A percentile compares a stretch with the other conserved stretches of the same genome.
Conservation (phyloP, 2,329 filamentous ascomycete species). For the Hortaea sp. region DNA sequence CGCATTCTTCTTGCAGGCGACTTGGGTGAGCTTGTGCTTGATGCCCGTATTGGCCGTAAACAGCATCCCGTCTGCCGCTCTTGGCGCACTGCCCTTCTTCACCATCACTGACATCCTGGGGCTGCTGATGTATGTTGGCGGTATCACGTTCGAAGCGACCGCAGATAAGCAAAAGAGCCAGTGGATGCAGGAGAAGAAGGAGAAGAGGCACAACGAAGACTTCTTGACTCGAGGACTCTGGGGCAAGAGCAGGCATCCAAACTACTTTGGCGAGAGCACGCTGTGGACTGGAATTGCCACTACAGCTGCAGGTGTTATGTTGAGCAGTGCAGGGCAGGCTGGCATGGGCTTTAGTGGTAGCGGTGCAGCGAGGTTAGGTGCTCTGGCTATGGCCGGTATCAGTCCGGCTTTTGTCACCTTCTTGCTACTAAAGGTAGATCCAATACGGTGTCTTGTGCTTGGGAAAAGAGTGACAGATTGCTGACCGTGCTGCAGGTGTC, state of each 20-base stretch:
- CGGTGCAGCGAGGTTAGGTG: slow-evolving; percentile 33
- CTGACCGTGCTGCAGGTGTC: slow-evolving; percentile 21
- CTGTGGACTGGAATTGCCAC: slow-evolving; percentile 60
- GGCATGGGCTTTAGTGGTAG: slow-evolving; percentile 47
- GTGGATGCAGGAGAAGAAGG: slow-evolving; percentile 52
- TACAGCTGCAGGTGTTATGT: slow-evolving; percentile 46
- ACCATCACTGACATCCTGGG: slow-evolving; percentile 47
- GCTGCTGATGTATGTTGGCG: slow-evolving; percentile 47
- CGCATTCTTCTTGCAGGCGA: slow-evolving; percentile 52
- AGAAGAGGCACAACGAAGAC: slow-evolving; percentile 56
- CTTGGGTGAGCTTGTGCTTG: slow-evolving; percentile 58
- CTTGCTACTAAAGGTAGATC: slow-evolving; percentile 50
- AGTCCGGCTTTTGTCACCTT: slow-evolving; percentile 57
- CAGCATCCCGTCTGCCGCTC: slow-evolving; percentile 45
- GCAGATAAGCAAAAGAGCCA: slow-evolving; percentile 55
- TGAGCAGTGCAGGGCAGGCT: slow-evolving; percentile 43
- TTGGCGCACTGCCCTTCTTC: slow-evolving; percentile 41
- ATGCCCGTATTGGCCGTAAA: slow-evolving; percentile 57
- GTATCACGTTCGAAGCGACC: slow-evolving; percentile 49
- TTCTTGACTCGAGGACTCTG: slow-evolving; percentile 57
- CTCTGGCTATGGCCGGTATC: slow-evolving; percentile 42
- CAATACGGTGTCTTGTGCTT: background rate
- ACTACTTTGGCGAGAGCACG: slow-evolving; percentile 63
- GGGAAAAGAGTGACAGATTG: too few relatives aligned
- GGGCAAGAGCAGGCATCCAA: slow-evolving; percentile 52